Evolutionary conservation across 768 basidiomycete genomes (phyloP), one percentile per base, ranked within the genome.

Genomic region (Lentinula sp.): DNA sequence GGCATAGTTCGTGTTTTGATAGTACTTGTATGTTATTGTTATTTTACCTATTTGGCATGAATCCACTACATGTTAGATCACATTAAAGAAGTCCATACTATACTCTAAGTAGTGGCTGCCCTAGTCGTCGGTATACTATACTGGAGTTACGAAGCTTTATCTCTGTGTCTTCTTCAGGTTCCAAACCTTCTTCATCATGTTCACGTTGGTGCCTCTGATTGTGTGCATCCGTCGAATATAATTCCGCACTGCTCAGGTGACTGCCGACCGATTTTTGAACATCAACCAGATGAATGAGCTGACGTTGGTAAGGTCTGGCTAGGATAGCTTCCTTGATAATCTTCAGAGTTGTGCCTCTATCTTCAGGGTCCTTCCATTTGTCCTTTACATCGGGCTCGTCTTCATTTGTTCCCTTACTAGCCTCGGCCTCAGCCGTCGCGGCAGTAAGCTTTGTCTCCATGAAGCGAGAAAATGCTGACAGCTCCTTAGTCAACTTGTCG

Each of bases 271-370:
- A 76, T 37, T 63, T 69, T 66, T 76, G 76, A 4, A 74, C 75
- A 62, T 77, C 75, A 36, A 75, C 56, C 3, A 77, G 69, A 60
- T 72, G 73, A 18, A 77, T 72, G n/a, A 74, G 60, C 28, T 70
- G 66, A 28, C 72, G 42, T 28, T 59, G 71, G 8, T 61, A 65
- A 2, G 66, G 63, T 32, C 39, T 56, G 1, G 45, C 61, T 1
- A 58, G 35, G 23, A 70, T 39, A 3, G 64, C 70, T 18, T 65
- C 65, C 33, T 60, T 20, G 39, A 73, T 45, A 18, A 63, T 59
- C 15, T 66, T 53, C 10, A 69, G 61, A 18, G 69, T 70, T 9
- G 64, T 66, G 23, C 56, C 59, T 28, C 32, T 15, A 57, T 70
- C 60, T 9, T 15, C 52, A 3, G 2, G 6, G 28, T 72, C 36